phyloP scores from a whole-genome alignment of 75 land plant genomes.

The Chamaecyparis obtusa region DNA sequence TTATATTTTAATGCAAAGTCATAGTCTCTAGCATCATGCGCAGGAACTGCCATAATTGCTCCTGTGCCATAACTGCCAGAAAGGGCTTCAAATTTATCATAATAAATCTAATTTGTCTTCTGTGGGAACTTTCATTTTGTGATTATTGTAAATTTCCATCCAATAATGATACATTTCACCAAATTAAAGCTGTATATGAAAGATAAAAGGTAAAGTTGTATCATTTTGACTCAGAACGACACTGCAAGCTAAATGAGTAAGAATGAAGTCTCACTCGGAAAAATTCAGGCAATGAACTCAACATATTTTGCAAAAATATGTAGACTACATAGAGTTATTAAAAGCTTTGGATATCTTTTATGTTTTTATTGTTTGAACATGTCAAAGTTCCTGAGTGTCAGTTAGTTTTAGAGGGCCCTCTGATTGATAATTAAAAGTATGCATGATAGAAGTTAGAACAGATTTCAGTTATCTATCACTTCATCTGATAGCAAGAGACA shows the following conservation, averaged over 20 bases:
- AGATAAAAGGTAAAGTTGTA: not conserved
- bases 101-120: not conserved
- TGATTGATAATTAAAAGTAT: not conserved
- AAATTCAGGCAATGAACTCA: not conserved
- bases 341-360: not conserved
- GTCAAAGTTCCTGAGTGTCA: not conserved
- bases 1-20: conserved; percentile 81
- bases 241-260: not conserved
- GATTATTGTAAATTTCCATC: not conserved
- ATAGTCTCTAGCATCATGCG: conserved; percentile 87
- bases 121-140: not conserved
- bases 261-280: not conserved
- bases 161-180: not conserved
- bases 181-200: not conserved
- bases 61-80: conserved; percentile 90
- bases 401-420: not conserved
- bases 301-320: not conserved
- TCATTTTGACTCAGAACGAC: not conserved
- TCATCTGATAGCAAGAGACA: not conserved
- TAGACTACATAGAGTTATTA: not conserved
- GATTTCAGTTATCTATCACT: not conserved
- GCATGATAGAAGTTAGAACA: not conserved
- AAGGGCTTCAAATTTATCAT: not conserved
- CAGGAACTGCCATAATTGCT: conserved; percentile 98
- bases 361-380: not conserved